phyloP scores from a whole-genome alignment of 345 rosid species.

The Arabis hirsuta region DNA sequence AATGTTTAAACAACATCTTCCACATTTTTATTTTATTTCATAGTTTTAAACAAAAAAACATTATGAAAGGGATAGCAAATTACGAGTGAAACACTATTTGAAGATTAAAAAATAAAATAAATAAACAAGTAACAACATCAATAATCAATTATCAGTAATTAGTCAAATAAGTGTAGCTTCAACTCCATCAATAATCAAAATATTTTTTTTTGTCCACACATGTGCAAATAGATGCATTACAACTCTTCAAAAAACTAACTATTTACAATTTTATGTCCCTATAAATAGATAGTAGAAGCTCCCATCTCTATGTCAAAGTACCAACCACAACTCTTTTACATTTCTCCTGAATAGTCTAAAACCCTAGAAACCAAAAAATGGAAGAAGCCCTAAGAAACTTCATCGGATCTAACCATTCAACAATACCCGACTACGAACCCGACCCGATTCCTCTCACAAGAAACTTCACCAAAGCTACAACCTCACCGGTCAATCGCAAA shows the following conservation, averaged over 20 bases:
- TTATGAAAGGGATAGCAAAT: neutral
- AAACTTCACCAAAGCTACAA: constrained; percentile 30
- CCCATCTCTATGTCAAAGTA: neutral
- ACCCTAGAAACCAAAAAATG: constrained; percentile 47
- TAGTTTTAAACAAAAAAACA: too few relatives aligned
- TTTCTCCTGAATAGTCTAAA: neutral
- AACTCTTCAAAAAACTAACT: neutral
- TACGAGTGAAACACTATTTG: neutral
- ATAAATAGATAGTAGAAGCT: constrained; percentile 26
- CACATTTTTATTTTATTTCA: neutral
- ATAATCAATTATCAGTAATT: neutral
- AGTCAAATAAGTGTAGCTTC: neutral
- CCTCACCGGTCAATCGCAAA: constrained; percentile 21
- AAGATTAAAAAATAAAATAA: neutral
- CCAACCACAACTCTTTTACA: constrained; percentile 10
- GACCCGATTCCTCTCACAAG: constrained; percentile 30
- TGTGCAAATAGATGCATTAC: neutral
- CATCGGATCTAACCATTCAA: constrained; percentile 34
- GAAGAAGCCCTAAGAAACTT: constrained; percentile 70
- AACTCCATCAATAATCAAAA: neutral
- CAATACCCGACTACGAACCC: constrained; percentile 5
- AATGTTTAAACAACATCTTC: neutral
- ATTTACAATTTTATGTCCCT: constrained; percentile 3
- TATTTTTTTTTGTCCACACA: neutral
- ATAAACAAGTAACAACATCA: neutral